phyloP scores from a whole-genome alignment of 1,284 basidiomycete species.

The Coniferiporia weirii region DNA sequence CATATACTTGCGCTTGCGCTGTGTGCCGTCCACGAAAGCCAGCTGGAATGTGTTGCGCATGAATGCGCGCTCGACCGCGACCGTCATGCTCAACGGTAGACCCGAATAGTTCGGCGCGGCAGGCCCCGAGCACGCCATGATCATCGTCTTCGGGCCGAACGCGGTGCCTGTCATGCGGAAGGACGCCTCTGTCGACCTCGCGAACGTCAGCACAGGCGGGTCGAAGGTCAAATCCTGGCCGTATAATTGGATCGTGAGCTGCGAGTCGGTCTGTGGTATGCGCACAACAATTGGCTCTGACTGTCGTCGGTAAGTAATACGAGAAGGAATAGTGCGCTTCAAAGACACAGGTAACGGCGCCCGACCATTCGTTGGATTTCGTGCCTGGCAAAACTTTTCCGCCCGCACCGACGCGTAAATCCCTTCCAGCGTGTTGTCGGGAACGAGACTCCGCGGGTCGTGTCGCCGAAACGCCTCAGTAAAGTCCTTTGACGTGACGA shows the following conservation, averaged over 20 bases:
- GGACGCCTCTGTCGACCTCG: conserved; percentile 69
- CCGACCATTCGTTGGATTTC: conserved; percentile 39
- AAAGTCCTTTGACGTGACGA: conserved; percentile 72
- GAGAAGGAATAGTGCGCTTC: conserved; percentile 67
- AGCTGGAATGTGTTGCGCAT: conserved; percentile 94
- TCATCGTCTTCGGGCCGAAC: conserved; percentile 76
- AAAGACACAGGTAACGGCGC: conserved; percentile 58
- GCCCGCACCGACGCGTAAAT: conserved; percentile 73
- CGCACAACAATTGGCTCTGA: conserved; percentile 82
- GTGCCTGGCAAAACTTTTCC: conserved; percentile 71
- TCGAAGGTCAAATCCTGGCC: conserved; percentile 86
- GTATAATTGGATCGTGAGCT: conserved; percentile 74
- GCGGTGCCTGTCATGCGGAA: conserved; percentile 82
- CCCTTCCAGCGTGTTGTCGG: conserved; percentile 68
- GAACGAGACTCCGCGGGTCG: conserved; percentile 63
- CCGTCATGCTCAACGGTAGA: conserved; percentile 67
- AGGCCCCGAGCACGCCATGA: conserved; percentile 74
- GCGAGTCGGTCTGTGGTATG: conserved; percentile 75
- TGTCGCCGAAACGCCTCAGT: conserved; percentile 71
- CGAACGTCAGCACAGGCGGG: conserved; percentile 74
- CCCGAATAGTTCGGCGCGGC: conserved; percentile 78
- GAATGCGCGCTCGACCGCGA: conserved; percentile 84
- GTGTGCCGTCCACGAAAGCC: conserved; percentile 70
- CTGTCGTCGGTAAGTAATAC: conserved; percentile 78
- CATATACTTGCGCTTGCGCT: conserved; percentile 80